Base-by-base conservation (phyloP, 1,284 basidiomycete genomes). In the Pascua guehoae region DNA sequence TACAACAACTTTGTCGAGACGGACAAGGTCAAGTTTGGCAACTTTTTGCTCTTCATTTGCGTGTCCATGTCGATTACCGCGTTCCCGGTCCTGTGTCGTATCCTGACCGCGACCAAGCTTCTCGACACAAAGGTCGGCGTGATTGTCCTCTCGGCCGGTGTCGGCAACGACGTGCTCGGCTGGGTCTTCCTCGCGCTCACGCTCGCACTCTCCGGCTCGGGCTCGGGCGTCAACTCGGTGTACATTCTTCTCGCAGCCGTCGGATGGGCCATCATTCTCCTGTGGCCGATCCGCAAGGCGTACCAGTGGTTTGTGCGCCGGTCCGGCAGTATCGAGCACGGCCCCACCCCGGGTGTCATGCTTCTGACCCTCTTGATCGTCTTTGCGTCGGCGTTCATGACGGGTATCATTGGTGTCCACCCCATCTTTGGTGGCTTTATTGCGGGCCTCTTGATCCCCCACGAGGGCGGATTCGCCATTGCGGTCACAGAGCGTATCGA, bases 1-100 rank as follows among this genome's bases (percentile, higher is more conserved):
- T 98, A 95, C 79, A 78, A 87, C 53, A 60, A 62, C 43, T 95
- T 94, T 75, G 87, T 95, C 68, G 81, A 86, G 64, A 67, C 75
- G 0, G 57, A 68, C 4, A 78, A 75, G 46, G 83, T 88, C 56
- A 78, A 85, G 45, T 85, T 89, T 73, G 87, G 89, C 1, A 84
- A 96, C 71, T 98, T 98, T 75, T 85, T 98, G 81, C 85, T 98
- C 44, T 98, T 97, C 76, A 86, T 90, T 43, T 91, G 91, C 49
- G 90, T 95, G 15, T 78, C 92, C 0, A 91, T 87, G 78, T 87
- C 88, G 3, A 97, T 97, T 74, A 97, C 93, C 0, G 93, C 93
- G 0, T 95, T 95, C 73, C 89, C 83, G 0, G 94, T 98, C 5
- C 83, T 98, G 5, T 97, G 94, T 73, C 87, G 95, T 43, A 82